phyloP scores from a whole-genome alignment of 108 stramenopile species.

The Mediolabrus comicus region DNA sequence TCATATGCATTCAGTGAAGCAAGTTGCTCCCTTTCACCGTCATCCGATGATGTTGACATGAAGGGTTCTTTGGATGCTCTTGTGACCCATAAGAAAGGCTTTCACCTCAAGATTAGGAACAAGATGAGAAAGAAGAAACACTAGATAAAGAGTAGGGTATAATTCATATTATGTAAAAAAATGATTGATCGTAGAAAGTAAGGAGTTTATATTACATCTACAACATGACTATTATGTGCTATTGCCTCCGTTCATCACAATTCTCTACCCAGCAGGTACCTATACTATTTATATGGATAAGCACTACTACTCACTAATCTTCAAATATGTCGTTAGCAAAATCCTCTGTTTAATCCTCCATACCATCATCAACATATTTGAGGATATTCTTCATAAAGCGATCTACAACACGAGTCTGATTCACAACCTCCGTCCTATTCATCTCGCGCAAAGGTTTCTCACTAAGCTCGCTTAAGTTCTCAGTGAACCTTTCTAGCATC shows the following conservation, averaged over 20 bases:
- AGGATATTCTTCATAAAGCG: constrained; percentile 91
- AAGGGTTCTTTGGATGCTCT: constrained; percentile 3
- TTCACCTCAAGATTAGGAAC: constrained; percentile 13
- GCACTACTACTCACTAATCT: too few relatives aligned
- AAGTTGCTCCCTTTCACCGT: constrained; percentile 22
- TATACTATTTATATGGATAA: too few relatives aligned
- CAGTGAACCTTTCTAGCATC: constrained; percentile 97
- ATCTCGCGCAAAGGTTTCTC: constrained; percentile 85
- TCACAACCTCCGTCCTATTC: constrained; percentile 95
- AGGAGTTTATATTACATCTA: not conserved
- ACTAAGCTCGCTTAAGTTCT: constrained; percentile 86
- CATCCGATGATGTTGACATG: not conserved
- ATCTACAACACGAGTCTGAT: constrained; percentile 94
- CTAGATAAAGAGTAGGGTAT: too few relatives aligned
- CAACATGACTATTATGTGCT: too few relatives aligned
- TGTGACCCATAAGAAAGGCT: constrained; percentile 25
- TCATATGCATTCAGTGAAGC: constrained; percentile 15
- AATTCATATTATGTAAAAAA: too few relatives aligned
- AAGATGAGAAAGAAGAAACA: not conserved
- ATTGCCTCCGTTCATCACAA: too few relatives aligned
- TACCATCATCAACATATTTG: constrained; percentile 84
- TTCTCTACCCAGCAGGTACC: too few relatives aligned
- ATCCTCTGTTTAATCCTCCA: constrained; percentile 80
- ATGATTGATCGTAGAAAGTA: not conserved
- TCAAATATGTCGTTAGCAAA: too few relatives aligned